A percentile compares a stretch with the other conserved stretches of the same genome.
These are phyloP conservation scores for Excoecaria agallocha DNA, from an alignment of 345 rosid genomes.

Conservation along the genomic window DNA sequence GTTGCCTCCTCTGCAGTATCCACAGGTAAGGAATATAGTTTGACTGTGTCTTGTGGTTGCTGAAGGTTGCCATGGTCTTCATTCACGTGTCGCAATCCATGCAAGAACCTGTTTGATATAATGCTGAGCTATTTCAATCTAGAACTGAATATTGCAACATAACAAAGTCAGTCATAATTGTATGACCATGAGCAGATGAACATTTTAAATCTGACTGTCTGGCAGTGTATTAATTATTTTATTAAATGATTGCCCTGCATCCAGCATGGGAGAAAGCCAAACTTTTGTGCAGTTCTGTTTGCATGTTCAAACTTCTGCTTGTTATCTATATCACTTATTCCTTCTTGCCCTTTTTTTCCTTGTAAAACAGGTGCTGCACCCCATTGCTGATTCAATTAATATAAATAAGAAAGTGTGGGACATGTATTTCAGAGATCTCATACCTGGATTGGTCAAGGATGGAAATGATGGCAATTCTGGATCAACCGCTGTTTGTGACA, in stretches of 20 bases:
- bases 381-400: conserved; percentile 66
- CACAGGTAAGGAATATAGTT: conserved; percentile 38
- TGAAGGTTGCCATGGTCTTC: neutral
- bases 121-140: neutral
- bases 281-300: neutral
- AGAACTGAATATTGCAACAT: neutral
- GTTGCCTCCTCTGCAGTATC: conserved; percentile 82
- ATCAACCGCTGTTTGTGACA: conserved; percentile 91
- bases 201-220: neutral
- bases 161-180: neutral
- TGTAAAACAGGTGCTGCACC: conserved; percentile 63
- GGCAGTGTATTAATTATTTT: neutral
- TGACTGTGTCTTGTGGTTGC: neutral
- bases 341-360: neutral
- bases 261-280: neutral
- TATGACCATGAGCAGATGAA: neutral
- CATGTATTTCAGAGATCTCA: conserved; percentile 76
- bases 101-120: neutral
- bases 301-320: neutral
- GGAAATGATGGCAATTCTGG: conserved; percentile 95
- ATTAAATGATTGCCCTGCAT: neutral
- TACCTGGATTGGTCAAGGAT: conserved; percentile 69
- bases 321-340: neutral
- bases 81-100: neutral
- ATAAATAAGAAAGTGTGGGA: conserved; percentile 74